These are phyloP conservation scores for Spencermartinsiella europaea DNA, from an alignment of 805 yeast genomes.

Conservation along the genomic window DNA sequence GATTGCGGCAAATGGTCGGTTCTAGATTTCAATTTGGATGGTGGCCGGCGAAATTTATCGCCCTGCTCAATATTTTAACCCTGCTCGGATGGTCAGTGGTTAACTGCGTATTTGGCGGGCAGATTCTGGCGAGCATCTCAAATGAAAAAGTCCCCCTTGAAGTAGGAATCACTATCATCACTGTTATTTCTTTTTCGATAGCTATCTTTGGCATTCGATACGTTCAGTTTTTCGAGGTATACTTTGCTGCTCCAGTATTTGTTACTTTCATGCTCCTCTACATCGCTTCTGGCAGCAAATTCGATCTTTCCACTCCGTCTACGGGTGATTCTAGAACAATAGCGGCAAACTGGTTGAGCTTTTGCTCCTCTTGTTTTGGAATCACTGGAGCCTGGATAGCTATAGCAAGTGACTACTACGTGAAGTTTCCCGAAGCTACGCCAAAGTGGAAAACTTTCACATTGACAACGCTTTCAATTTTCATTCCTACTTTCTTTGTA, in stretches of 20 bases:
- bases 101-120: conserved; percentile 86
- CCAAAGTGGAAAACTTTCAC: conserved; percentile 49
- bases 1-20: conserved; percentile 83
- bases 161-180: conserved; percentile 70
- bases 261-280: conserved; percentile 64
- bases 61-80: conserved; percentile 67
- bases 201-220: conserved; percentile 77
- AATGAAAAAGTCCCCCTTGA: conserved; percentile 61
- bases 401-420: conserved; percentile 77
- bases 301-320: conserved; percentile 30
- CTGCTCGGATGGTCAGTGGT: conserved; percentile 92
- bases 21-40: conserved; percentile 79
- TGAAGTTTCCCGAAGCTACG: conserved; percentile 70
- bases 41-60: conserved; percentile 74
- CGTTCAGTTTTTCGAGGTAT: conserved; percentile 61
- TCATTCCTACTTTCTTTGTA: conserved; percentile 69
- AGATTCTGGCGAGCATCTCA: conserved; percentile 63
- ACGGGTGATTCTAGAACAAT: conserved; percentile 39
- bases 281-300: conserved; percentile 39
- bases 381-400: conserved; percentile 89
- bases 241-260: conserved; percentile 63
- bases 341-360: conserved; percentile 66
- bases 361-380: conserved; percentile 68
- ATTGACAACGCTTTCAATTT: conserved; percentile 61
- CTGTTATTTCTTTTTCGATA: conserved; percentile 56